These are phyloP conservation scores for Neodidymelliopsis sp. DNA, from an alignment of 2,329 filamentous ascomycete genomes.

Conservation along the genomic window DNA sequence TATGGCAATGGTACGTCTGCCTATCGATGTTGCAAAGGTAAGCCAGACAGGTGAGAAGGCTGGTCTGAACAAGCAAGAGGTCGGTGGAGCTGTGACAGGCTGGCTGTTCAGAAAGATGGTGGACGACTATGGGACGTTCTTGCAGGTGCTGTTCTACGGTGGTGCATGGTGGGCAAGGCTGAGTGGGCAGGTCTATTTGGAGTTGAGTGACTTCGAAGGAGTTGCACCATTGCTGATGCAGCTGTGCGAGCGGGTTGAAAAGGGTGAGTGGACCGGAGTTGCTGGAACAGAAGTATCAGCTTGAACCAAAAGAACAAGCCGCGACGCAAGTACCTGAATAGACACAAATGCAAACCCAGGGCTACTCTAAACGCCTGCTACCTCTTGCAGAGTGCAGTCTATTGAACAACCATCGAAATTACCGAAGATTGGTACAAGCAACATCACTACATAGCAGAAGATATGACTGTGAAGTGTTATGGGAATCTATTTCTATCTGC, in stretches of 20 bases:
- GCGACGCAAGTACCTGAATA: too few species aligned
- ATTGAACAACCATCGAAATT: too few species aligned
- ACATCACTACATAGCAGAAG: not conserved
- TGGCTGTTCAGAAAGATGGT: slow-evolving; percentile 53
- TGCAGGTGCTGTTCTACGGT: slow-evolving; percentile 68
- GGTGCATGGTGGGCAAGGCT: slow-evolving; percentile 74
- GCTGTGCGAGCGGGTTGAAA: slow-evolving; percentile 61
- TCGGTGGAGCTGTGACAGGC: slow-evolving; percentile 44
- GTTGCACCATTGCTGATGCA: slow-evolving; percentile 65
- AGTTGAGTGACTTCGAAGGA: slow-evolving; percentile 78
- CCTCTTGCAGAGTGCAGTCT: too few species aligned
- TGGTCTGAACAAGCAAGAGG: slow-evolving; percentile 26
- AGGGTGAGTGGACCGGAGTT: slow-evolving; percentile 49
- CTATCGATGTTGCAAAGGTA: slow-evolving; percentile 59
- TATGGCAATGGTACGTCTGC: slow-evolving; percentile 77
- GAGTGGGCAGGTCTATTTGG: slow-evolving; percentile 86
- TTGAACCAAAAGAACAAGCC: too few species aligned
- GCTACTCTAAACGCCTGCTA: too few species aligned
- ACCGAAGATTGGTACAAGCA: not conserved
- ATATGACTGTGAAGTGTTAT: slow-evolving; percentile 18
- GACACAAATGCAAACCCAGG: too few species aligned
- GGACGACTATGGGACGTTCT: slow-evolving; percentile 73
- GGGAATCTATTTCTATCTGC: slow-evolving; percentile 39
- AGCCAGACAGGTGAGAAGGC: slow-evolving; percentile 23
- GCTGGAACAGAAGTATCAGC: not conserved